Percentiles rank a stretch among this genome's conserved stretches.
These are phyloP conservation scores for Cymbopogon citratus DNA, from an alignment of 176 grass and related monocot species.

Conservation along the genomic window DNA sequence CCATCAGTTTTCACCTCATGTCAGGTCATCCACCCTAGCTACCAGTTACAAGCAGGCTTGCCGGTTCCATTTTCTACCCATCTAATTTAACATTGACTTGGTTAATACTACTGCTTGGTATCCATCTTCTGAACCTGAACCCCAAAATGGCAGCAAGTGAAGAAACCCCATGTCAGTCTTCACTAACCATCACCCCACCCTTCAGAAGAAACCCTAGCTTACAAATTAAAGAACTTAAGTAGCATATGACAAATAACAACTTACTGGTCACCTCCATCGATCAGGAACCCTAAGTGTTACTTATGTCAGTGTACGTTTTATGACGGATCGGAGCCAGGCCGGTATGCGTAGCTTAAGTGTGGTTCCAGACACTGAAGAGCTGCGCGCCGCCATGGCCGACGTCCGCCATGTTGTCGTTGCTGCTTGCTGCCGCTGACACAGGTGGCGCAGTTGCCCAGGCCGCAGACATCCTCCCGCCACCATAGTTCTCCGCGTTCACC, in stretches of 20 bases:
- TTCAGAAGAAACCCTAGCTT: slow-evolving; percentile 40
- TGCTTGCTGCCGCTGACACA: slow-evolving; percentile 15
- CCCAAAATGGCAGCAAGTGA: slow-evolving; percentile 57
- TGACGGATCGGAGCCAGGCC: not conserved
- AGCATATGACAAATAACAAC: slow-evolving; percentile 21
- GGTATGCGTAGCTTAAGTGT: slow-evolving; percentile 29
- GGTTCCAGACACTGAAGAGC: slow-evolving; percentile 62
- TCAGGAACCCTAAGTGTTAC: slow-evolving; percentile 21
- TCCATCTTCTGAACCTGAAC: slow-evolving; percentile 38
- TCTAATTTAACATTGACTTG: not conserved
- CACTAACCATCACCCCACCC: slow-evolving; percentile 46
- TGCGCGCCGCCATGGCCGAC: slow-evolving; percentile 34
- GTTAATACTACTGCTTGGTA: slow-evolving; percentile 17
- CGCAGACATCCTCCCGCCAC: not conserved
- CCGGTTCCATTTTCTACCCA: slow-evolving; percentile 5
- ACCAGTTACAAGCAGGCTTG: slow-evolving; percentile 33
- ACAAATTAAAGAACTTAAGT: slow-evolving; percentile 11
- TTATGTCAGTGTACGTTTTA: slow-evolving; percentile 28
- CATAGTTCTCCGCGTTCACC: slow-evolving; percentile 32
- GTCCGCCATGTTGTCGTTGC: slow-evolving; percentile 29
- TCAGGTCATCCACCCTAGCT: slow-evolving; percentile 11
- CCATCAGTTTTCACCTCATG: slow-evolving; percentile 8
- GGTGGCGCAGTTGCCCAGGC: slow-evolving; percentile 10
- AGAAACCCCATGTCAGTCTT: slow-evolving; percentile 2
- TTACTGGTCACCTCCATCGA: slow-evolving; percentile 31